These are phyloP conservation scores for Apiotrichum gamsii DNA, from an alignment of 1,284 basidiomycete genomes.

Conservation along the genomic window DNA sequence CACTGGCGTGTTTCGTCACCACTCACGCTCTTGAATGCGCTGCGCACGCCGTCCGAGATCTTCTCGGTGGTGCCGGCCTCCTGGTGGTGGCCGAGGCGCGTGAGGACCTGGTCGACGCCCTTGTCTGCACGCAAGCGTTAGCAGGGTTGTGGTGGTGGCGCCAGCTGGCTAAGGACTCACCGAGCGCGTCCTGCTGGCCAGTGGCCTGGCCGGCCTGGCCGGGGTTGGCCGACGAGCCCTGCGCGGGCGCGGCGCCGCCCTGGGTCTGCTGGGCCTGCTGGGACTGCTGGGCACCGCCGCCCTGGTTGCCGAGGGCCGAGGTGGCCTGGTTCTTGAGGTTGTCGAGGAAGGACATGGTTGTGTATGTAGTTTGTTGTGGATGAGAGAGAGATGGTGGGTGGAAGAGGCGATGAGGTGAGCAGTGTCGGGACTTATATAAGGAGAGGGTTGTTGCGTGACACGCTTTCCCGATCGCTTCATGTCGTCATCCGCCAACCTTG, in stretches of 20 bases:
- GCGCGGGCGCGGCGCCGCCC: not conserved
- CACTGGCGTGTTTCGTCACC: not conserved
- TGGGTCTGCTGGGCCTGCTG: not conserved
- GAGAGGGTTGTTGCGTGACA: too few species aligned
- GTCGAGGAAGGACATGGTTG: too few species aligned
- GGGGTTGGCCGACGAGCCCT: too few species aligned
- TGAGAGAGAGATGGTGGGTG: slow-evolving; percentile 11
- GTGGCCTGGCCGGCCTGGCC: slow-evolving; percentile 7
- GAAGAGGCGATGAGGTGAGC: too few species aligned
- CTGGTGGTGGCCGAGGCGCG: slow-evolving; percentile 39
- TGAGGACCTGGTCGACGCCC: slow-evolving; percentile 37
- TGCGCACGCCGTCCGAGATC: slow-evolving; percentile 48
- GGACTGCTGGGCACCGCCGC: not conserved
- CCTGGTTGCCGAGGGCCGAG: not conserved
- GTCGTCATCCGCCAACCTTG: too few species aligned
- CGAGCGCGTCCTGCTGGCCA: slow-evolving; percentile 42
- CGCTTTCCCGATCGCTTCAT: too few species aligned
- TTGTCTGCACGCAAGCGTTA: slow-evolving; percentile 41
- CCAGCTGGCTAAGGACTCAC: too few species aligned
- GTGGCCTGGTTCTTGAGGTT: too few species aligned
- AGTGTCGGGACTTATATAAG: too few species aligned
- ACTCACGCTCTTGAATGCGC: slow-evolving; percentile 43
- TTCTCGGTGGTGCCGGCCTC: slow-evolving; percentile 44
- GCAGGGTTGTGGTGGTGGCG: too few species aligned
- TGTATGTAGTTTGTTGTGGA: slow-evolving; percentile 1